Percentiles rank a stretch among this genome's conserved stretches.
Conservation (phyloP, 2,329 filamentous ascomycete species). For the Exserohilum rostratum region DNA sequence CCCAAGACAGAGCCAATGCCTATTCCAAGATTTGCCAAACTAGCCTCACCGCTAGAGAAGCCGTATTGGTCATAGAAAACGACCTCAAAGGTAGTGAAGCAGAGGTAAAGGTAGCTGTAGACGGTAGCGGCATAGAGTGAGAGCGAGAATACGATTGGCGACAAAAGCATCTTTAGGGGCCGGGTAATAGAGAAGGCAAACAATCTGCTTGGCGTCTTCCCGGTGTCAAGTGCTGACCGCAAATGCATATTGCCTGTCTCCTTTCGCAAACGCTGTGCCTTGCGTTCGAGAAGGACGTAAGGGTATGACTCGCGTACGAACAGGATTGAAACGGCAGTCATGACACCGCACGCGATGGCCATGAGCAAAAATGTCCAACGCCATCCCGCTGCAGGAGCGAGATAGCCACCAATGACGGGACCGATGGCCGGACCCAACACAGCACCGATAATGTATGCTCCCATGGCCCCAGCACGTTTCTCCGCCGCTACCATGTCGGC, state of each 20-base stretch:
- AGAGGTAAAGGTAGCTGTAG: slow-evolving; percentile 26
- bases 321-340: slow-evolving; percentile 40
- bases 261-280: slow-evolving; percentile 34
- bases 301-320: slow-evolving; percentile 20
- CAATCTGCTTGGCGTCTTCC: background rate
- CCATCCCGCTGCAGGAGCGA: slow-evolving; percentile 16
- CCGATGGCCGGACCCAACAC: slow-evolving; percentile 21
- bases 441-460: too few species aligned
- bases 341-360: slow-evolving; percentile 11
- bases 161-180: slow-evolving; percentile 33
- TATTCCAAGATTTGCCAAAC: slow-evolving; percentile 17
- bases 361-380: slow-evolving; percentile 21
- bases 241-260: slow-evolving; percentile 36
- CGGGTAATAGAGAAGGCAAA: slow-evolving; percentile 27
- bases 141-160: slow-evolving; percentile 27
- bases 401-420: slow-evolving; percentile 20
- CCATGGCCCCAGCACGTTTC: too few species aligned
- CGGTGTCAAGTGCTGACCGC: slow-evolving; percentile 20
- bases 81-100: slow-evolving; percentile 26
- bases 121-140: slow-evolving; percentile 17
- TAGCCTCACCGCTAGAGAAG: slow-evolving; percentile 15
- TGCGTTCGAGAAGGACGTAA: slow-evolving; percentile 44
- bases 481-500: too few species aligned
- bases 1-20: slow-evolving; percentile 19
- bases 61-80: slow-evolving; percentile 23